Conservation (phyloP, 2,329 filamentous ascomycete genomes). For the Erysiphe pisi region DNA sequence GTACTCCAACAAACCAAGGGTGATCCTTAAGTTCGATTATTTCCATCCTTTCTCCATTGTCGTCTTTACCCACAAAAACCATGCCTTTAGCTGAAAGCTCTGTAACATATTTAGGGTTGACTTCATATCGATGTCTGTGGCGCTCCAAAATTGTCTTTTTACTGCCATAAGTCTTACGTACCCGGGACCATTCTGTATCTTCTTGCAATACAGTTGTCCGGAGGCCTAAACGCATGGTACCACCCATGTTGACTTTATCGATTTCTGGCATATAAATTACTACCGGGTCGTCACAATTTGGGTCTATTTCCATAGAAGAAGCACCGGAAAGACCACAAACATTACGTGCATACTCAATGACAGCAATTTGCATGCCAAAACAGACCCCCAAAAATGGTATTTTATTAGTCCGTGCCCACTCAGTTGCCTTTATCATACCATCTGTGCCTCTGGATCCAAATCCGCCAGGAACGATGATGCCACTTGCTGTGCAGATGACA, state of each 20-base stretch:
- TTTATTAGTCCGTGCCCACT: conserved; percentile 73
- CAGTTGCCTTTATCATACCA: conserved; percentile 81
- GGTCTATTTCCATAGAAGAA: conserved; percentile 35
- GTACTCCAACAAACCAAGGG: conserved; percentile 73
- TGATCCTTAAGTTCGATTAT: conserved; percentile 72
- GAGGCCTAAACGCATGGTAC: conserved; percentile 75
- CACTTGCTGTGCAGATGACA: conserved; percentile 57
- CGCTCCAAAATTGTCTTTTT: conserved; percentile 53
- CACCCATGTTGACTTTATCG: conserved; percentile 63
- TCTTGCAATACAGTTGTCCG: conserved; percentile 65
- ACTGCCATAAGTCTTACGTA: conserved; percentile 62
- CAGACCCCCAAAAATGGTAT: conserved; percentile 82
- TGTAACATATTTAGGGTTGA: conserved; percentile 69
- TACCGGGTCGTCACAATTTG: conserved; percentile 38
- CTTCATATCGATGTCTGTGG: conserved; percentile 82
- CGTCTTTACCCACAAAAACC: conserved; percentile 68
- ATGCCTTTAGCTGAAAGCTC: conserved; percentile 58
- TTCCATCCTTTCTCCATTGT: conserved; percentile 69
- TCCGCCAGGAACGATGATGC: conserved; percentile 49
- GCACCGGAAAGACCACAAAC: conserved; percentile 51
- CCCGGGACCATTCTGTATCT: conserved; percentile 64
- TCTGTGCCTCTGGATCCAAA: conserved; percentile 68
- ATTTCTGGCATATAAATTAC: conserved; percentile 92
- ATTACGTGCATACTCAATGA: conserved; percentile 76
- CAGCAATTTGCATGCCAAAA: conserved; percentile 63